Percentiles rank a stretch among this genome's conserved stretches.
These are phyloP conservation scores for Nepenthes alata DNA, from an alignment of 179 eudicot genomes.

Conservation along the genomic window DNA sequence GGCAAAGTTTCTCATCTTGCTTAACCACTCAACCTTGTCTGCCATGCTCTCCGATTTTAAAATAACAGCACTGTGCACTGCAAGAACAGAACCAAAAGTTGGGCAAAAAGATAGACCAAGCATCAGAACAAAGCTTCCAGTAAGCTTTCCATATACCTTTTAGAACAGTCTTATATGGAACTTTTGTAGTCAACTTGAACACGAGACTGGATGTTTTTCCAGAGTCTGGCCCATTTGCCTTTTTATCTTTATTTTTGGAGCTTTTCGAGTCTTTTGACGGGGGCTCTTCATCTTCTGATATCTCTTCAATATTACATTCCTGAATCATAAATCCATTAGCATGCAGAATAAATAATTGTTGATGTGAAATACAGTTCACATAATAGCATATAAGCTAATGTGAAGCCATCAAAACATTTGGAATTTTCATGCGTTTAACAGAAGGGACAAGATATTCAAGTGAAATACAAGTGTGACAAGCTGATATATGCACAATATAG, in stretches of 20 bases:
- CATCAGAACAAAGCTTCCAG: not conserved
- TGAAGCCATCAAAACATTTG: not conserved
- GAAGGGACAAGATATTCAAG: too few relatives aligned
- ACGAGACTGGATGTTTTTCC: conserved; percentile 54
- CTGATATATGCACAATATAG: too few relatives aligned
- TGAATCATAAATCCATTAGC: conserved; percentile 14
- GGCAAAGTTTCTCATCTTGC: conserved; percentile 56
- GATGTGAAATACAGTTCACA: not conserved
- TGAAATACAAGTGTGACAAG: too few relatives aligned
- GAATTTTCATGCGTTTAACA: too few relatives aligned
- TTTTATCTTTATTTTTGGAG: conserved; percentile 65
- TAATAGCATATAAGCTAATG: not conserved
- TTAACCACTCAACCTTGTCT: conserved; percentile 90
- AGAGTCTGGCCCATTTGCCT: conserved; percentile 77
- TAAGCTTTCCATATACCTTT: conserved; percentile 41
- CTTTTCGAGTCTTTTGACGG: conserved; percentile 44
- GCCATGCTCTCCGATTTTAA: conserved; percentile 83
- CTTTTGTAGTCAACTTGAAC: conserved; percentile 80
- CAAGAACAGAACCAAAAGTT: conserved; percentile 7
- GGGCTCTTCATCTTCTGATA: conserved; percentile 77
- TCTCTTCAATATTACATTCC: conserved; percentile 92
- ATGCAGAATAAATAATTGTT: not conserved
- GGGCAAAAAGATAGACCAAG: not conserved
- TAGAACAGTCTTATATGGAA: conserved; percentile 90
- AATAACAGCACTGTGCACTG: conserved; percentile 92